phyloP scores from a whole-genome alignment of 164 flowering plant species.

The Euptelea pleiosperma region DNA sequence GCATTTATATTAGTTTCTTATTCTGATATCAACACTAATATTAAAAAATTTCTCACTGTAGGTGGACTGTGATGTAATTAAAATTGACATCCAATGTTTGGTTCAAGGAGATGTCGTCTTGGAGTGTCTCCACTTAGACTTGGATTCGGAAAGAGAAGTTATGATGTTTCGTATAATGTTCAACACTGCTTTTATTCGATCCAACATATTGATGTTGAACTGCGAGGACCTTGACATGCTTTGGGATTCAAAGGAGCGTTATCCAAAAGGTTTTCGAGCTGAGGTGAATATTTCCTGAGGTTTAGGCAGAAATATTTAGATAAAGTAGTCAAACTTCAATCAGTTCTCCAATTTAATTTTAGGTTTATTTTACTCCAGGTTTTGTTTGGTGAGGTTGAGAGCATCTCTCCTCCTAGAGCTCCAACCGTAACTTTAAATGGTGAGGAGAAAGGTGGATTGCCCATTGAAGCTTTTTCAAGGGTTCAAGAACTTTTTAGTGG shows the following conservation, averaged over 20 bases:
- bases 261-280: slow-evolving; percentile 89
- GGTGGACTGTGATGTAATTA: slow-evolving; percentile 95
- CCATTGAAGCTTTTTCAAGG: slow-evolving; percentile 94
- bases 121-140: slow-evolving; percentile 87
- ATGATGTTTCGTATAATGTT: slow-evolving; percentile 99
- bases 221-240: slow-evolving; percentile 88
- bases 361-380: slow-evolving; percentile 42
- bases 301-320: not conserved
- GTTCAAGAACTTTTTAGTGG: slow-evolving; percentile 97
- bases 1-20: not conserved
- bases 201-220: slow-evolving; percentile 88
- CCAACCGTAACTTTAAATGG: slow-evolving; percentile 78
- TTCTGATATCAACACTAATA: slow-evolving; percentile 3
- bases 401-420: slow-evolving; percentile 60
- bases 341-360: not conserved
- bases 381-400: slow-evolving; percentile 88
- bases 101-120: slow-evolving; percentile 97
- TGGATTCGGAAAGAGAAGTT: slow-evolving; percentile 84
- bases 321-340: not conserved
- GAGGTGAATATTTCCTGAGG: slow-evolving; percentile 52
- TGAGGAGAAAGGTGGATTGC: slow-evolving; percentile 94
- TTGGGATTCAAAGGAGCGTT: slow-evolving; percentile 91
- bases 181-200: slow-evolving; percentile 92
- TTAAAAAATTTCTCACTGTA: slow-evolving; percentile 27
- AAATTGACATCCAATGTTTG: slow-evolving; percentile 88